phyloP scores from a whole-genome alignment of 2,329 filamentous ascomycete species.

The Phaeosphaeria sp. region DNA sequence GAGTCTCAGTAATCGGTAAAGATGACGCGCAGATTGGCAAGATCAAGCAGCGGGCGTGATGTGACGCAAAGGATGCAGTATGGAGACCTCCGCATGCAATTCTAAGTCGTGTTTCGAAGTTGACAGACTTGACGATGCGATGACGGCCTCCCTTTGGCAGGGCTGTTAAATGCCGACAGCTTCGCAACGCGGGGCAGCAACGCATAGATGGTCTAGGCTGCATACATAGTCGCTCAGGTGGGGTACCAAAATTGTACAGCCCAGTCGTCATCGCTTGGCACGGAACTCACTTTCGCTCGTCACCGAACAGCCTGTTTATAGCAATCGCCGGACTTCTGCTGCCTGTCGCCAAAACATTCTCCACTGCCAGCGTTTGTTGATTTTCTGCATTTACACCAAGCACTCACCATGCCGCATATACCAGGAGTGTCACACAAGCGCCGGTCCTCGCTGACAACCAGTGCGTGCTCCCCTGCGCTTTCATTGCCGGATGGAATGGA shows the following conservation, averaged over 20 bases:
- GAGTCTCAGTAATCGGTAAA: slow-evolving; percentile 68
- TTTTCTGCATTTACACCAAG: not conserved
- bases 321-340: slow-evolving; percentile 12
- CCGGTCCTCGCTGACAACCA: slow-evolving; percentile 34
- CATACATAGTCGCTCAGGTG: slow-evolving; percentile 18
- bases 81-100: not conserved
- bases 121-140: not conserved
- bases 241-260: slow-evolving; percentile 31
- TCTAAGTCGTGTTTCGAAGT: not conserved
- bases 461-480: slow-evolving; percentile 29
- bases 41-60: slow-evolving; percentile 42
- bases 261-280: slow-evolving; percentile 32
- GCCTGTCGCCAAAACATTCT: slow-evolving; percentile 7
- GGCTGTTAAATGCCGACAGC: not conserved
- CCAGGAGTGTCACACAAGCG: slow-evolving; percentile 30
- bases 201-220: no score
- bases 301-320: slow-evolving; percentile 24
- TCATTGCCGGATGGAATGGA: slow-evolving; percentile 6
- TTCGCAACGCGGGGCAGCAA: slow-evolving; percentile 8
- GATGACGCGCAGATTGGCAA: slow-evolving; percentile 63
- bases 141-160: not conserved
- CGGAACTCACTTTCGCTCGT: slow-evolving; percentile 20
- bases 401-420: slow-evolving; percentile 48
- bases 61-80: not conserved
- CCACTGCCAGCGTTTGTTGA: not conserved